These are phyloP conservation scores for Datisca glomerata DNA, from an alignment of 306 rosid genomes.

Conservation along the genomic window DNA sequence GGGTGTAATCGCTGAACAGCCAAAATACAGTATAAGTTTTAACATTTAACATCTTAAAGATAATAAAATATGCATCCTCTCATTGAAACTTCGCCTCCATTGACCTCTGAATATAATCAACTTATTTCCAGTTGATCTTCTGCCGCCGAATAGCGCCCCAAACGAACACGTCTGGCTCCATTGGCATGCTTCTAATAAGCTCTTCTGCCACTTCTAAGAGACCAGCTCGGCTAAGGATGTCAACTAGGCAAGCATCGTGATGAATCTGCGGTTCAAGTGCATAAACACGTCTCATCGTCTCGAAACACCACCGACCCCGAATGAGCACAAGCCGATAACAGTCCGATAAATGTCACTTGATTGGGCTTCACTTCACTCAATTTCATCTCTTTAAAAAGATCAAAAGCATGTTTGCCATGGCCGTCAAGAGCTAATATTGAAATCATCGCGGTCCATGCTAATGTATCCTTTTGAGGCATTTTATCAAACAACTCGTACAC, in stretches of 20 bases:
- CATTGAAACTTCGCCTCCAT: too few species aligned
- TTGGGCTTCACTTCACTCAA: constrained; percentile 49
- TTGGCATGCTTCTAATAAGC: constrained; percentile 54
- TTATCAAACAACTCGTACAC: constrained; percentile 49
- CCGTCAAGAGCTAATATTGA: constrained; percentile 69
- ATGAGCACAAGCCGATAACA: constrained; percentile 83
- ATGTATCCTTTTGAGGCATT: constrained; percentile 58
- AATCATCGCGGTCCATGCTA: constrained; percentile 65
- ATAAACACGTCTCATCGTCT: constrained; percentile 42
- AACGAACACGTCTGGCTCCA: constrained; percentile 68
- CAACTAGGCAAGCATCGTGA: constrained; percentile 88
- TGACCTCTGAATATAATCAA: too few species aligned
- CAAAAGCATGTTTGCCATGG: constrained; percentile 37
- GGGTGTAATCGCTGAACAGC: too few species aligned
- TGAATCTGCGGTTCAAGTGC: constrained; percentile 49
- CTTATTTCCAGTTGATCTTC: constrained; percentile 19
- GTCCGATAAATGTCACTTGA: constrained; percentile 74
- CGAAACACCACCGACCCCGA: constrained; percentile 57
- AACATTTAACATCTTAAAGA: too few species aligned
- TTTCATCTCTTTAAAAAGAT: constrained; percentile 53
- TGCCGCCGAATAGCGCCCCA: constrained; percentile 91
- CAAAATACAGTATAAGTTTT: too few species aligned
- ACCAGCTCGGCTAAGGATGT: constrained; percentile 56
- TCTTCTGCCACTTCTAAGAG: constrained; percentile 48
- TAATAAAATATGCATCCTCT: too few species aligned